These are phyloP conservation scores for Hypoxylon sp. DNA, from an alignment of 2,329 filamentous ascomycete species.

Conservation along the genomic window DNA sequence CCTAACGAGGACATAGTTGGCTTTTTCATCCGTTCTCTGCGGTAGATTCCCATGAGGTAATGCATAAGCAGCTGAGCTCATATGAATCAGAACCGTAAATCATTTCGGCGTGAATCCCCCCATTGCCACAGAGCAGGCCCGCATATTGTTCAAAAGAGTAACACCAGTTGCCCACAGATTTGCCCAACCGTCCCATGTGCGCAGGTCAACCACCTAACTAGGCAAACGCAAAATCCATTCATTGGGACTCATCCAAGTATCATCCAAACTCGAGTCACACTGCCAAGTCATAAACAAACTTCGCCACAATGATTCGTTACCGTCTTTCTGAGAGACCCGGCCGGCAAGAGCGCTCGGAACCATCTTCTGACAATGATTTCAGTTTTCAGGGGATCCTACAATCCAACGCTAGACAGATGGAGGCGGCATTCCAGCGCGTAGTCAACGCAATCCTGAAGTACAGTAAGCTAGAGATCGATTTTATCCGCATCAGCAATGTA, in stretches of 20 bases:
- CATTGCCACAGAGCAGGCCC: constrained; percentile 9
- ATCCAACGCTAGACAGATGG: constrained; percentile 43
- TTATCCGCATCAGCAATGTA: constrained; percentile 51
- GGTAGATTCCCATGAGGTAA: not conserved
- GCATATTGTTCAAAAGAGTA: constrained; percentile 13
- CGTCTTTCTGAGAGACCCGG: not conserved
- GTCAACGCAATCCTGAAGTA: constrained; percentile 43
- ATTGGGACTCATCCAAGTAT: constrained; percentile 6
- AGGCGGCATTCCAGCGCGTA: constrained; percentile 44
- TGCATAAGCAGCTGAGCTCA: not conserved
- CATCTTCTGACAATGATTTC: constrained; percentile 30
- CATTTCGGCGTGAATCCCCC: not conserved
- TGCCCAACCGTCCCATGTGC: constrained; percentile 5
- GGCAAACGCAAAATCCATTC: constrained; percentile 13
- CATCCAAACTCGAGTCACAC: constrained; percentile 15
- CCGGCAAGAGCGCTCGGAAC: not conserved
- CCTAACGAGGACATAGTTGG: not conserved
- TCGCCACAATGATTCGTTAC: not conserved
- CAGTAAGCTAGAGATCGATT: constrained; percentile 46
- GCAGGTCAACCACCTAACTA: constrained; percentile 14
- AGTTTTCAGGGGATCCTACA: constrained; percentile 42
- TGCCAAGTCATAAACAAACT: constrained; percentile 10
- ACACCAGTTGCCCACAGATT: constrained; percentile 7
- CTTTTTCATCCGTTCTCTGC: constrained; percentile 1
- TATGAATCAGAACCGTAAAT: not conserved